phyloP scores from a whole-genome alignment of 225 moss, liverwort and hornwort species.

The Bryoerythrophyllum caledonicum region DNA sequence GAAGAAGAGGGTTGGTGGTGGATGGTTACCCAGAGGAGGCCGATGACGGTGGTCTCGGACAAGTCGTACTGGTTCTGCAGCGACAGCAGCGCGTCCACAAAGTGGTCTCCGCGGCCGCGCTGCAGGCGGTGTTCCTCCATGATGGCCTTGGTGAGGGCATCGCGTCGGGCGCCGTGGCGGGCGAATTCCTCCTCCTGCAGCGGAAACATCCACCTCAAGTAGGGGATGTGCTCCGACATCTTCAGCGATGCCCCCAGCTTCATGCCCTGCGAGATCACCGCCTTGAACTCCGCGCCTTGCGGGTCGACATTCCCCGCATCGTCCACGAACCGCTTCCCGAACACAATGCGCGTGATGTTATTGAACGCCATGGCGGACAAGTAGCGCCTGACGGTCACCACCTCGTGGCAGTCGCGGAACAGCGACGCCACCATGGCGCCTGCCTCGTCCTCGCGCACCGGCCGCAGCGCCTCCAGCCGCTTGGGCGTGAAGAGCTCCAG shows the following conservation, averaged over 20 bases:
- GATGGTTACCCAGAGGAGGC: constrained; percentile 75
- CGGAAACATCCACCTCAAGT: constrained; percentile 93
- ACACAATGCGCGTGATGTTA: constrained; percentile 89
- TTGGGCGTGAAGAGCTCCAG: constrained; percentile 86
- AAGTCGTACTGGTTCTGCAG: constrained; percentile 82
- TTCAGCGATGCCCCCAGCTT: constrained; percentile 82
- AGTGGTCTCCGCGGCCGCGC: constrained; percentile 63
- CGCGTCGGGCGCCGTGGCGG: constrained; percentile 71
- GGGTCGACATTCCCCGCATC: constrained; percentile 57
- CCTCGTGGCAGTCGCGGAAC: constrained; percentile 30
- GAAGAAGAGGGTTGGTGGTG: neutral
- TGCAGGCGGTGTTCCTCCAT: constrained; percentile 69
- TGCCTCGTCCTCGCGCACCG: constrained; percentile 83
- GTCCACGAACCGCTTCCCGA: constrained; percentile 91
- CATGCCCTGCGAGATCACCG: constrained; percentile 82
- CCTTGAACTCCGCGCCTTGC: constrained; percentile 90
- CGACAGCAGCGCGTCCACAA: constrained; percentile 82
- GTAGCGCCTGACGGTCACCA: constrained; percentile 58
- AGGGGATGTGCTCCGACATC: constrained; percentile 93
- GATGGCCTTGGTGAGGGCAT: constrained; percentile 76
- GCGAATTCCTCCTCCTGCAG: constrained; percentile 87
- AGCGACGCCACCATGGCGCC: constrained; percentile 60
- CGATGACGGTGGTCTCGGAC: constrained; percentile 91
- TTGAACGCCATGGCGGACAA: constrained; percentile 91
- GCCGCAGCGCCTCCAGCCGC: constrained; percentile 67